phyloP scores from a whole-genome alignment of 139 green algal species.

The Micractinium sp. region DNA sequence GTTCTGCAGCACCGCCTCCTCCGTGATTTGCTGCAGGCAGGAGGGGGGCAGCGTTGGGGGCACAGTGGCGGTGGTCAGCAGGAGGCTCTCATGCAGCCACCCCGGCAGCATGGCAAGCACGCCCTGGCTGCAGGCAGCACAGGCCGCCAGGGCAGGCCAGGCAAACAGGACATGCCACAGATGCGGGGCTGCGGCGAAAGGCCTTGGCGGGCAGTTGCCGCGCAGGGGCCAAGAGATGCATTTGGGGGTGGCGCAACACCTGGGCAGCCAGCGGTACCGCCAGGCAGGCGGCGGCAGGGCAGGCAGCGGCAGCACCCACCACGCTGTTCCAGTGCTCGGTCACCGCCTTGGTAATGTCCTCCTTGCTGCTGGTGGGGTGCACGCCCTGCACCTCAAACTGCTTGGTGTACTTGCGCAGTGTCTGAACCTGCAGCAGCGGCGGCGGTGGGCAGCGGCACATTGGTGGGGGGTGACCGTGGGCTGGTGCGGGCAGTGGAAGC shows the following conservation, averaged over 20 bases:
- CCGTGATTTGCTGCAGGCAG: conserved; percentile 36
- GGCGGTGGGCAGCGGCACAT: background rate
- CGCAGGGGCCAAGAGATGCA: too few species aligned
- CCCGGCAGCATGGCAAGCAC: background rate
- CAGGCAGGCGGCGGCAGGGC: too few species aligned
- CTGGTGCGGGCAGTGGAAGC: too few species aligned
- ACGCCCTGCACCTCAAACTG: conserved; percentile 45
- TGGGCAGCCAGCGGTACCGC: too few species aligned
- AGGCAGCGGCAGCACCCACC: conserved; percentile 14
- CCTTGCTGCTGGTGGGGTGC: conserved; percentile 43
- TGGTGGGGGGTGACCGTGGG: background rate
- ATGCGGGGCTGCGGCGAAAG: too few species aligned
- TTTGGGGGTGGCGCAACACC: too few species aligned
- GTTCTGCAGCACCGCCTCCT: conserved; percentile 49
- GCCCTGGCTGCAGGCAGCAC: background rate
- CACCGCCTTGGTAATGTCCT: conserved; percentile 42
- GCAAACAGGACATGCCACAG: background rate
- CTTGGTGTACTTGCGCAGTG: conserved; percentile 54
- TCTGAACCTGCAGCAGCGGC: conserved; percentile 20
- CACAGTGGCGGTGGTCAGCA: background rate
- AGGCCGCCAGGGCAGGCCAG: background rate
- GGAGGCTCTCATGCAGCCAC: background rate
- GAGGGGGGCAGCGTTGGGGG: background rate
- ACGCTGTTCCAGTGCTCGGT: conserved; percentile 45
- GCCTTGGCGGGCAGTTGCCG: too few species aligned